phyloP scores from a whole-genome alignment of 306 rosid species.

The Citrullus colocynthis region DNA sequence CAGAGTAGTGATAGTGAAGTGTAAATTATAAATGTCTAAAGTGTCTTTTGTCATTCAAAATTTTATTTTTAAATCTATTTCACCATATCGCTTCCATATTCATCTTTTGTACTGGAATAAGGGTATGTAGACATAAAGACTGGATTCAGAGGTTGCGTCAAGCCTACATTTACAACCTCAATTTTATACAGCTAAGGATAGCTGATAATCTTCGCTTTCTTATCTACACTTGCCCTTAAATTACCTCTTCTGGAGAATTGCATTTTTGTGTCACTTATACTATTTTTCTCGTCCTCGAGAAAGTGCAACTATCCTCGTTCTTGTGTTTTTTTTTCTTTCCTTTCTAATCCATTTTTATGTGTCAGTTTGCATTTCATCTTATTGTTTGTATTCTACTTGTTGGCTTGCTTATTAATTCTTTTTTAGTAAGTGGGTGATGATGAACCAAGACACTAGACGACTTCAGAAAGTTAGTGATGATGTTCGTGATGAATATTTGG shows the following conservation, averaged over 20 bases:
- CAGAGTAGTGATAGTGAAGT: background rate
- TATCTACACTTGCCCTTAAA: background rate
- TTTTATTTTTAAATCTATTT: background rate
- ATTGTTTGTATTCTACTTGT: background rate
- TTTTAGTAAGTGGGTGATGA: conserved; percentile 96
- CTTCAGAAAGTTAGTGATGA: conserved; percentile 78
- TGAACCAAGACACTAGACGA: conserved; percentile 83
- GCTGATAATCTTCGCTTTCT: background rate
- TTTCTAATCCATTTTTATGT: background rate
- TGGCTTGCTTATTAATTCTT: conserved; percentile 1
- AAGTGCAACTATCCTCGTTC: background rate
- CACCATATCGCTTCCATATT: background rate
- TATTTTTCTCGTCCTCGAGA: background rate
- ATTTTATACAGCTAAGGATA: background rate
- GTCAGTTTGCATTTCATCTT: background rate
- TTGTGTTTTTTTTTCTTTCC: background rate
- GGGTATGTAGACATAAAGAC: background rate
- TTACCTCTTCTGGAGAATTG: background rate
- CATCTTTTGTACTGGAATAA: background rate
- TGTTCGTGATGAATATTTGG: conserved; percentile 59
- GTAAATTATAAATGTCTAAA: background rate
- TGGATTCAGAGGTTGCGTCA: background rate
- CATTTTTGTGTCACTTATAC: background rate
- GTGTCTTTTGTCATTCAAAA: background rate
- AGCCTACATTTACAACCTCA: background rate